Percentiles rank a stretch among this genome's conserved stretches.
Evolutionary conservation across 805 yeast species (phyloP).

Genomic region (Yarrowia deformans): DNA sequence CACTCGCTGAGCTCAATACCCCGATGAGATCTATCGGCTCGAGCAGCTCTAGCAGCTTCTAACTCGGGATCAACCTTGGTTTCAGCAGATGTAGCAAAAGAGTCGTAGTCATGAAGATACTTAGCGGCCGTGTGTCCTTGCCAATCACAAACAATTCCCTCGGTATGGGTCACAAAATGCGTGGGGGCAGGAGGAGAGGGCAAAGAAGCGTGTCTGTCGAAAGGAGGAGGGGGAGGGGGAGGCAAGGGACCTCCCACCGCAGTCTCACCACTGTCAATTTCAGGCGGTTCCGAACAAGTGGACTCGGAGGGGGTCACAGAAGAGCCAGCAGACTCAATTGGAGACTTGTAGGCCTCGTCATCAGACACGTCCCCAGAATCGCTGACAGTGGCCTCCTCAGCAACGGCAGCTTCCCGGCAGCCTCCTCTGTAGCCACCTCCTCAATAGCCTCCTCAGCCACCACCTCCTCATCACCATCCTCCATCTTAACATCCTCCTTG

Average conservation of each 20-base stretch:
- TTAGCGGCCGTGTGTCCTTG: background rate
- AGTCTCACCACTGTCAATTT: slow-evolving; percentile 1
- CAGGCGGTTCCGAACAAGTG: slow-evolving; percentile 1
- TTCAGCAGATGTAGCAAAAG: background rate
- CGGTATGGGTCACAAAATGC: slow-evolving; percentile 17
- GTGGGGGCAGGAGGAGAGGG: slow-evolving; percentile 30
- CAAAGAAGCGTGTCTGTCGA: slow-evolving; percentile 27
- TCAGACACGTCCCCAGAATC: background rate
- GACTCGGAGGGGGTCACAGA: background rate
- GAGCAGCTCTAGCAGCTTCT: slow-evolving; percentile 29
- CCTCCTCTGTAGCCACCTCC: background rate
- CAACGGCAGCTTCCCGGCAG: no score
- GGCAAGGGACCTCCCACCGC: background rate
- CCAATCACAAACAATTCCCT: slow-evolving; percentile 32
- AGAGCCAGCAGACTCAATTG: background rate
- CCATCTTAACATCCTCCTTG: slow-evolving; percentile 32
- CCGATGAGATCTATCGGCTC: background rate
- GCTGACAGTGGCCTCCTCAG: background rate
- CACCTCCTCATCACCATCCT: background rate
- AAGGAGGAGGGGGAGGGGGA: slow-evolving; percentile 23
- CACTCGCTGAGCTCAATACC: slow-evolving; percentile 72
- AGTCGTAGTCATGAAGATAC: slow-evolving; percentile 11
- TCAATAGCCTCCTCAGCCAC: background rate
- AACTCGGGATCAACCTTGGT: slow-evolving; percentile 14
- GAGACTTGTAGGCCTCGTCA: slow-evolving; percentile 23